Evolutionary conservation across 2,329 filamentous ascomycete genomes (phyloP), one percentile per base, ranked within the genome.

Genomic region (Fusarium sulawesiense): DNA sequence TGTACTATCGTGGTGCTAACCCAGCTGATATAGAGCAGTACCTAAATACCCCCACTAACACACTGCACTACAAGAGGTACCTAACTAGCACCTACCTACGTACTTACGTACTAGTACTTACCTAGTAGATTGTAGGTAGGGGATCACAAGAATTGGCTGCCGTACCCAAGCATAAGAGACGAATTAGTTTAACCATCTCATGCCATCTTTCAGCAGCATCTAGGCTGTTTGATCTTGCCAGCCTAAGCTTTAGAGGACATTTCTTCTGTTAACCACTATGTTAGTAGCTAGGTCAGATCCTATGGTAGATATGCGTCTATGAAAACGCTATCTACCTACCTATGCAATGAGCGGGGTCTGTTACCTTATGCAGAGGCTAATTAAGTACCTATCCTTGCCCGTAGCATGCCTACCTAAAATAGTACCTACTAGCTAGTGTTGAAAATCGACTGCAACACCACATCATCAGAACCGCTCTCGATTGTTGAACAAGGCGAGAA

Each of bases 291-390:
- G 34, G 34, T 37, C 34, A 6, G 34, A 37, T 37, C 34, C 34
- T 30, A 46, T 37, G 30, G 45, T 62, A 23, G 23, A 23, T 23
- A 49, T 66, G 49, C 21, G 53, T 48, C 18, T 34, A 45, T 8
- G 14, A 51, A 23, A 48, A 11, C 7, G 8, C 16, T 60, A 30
- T 11, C 2, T 30, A 30, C 6, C 29, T 30, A 30, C 29, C 29
- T 30, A 69, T 71, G 68, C 68, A 71, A 51, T 51, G 37, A 60
- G 27, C 56, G 60, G 68, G 64, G 56, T 54, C 45, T 46, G 37
- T 29, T 21, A 30, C 29, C 29, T 30, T 30, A 23, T 30, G 23
- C 20, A 44, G 47, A 49, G 51, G 20, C 45, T 61, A 61, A 45
- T 29, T 7, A 13, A 29, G 29, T 7, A 29, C 29, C 25, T 37